phyloP scores from a whole-genome alignment of 371 early-diverging fungal species.

The Mortierella polycephala region DNA sequence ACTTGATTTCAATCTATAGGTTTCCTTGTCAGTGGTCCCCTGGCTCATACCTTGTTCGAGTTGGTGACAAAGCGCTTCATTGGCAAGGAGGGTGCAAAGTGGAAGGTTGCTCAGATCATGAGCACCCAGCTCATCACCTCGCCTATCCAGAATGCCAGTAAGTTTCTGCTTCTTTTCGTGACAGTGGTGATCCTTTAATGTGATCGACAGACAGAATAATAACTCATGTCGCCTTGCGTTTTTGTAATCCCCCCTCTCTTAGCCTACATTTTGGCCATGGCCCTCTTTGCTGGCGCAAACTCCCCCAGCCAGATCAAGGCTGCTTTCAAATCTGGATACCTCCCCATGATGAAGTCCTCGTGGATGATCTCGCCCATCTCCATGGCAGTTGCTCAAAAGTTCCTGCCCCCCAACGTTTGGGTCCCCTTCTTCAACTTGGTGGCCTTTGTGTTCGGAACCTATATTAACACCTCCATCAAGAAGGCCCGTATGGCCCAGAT shows the following conservation, averaged over 20 bases:
- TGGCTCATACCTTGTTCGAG: constrained; percentile 78
- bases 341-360: constrained; percentile 83
- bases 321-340: constrained; percentile 68
- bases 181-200: neutral
- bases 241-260: neutral
- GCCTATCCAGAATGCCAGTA: constrained; percentile 86
- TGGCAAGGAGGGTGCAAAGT: constrained; percentile 66
- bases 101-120: constrained; percentile 72
- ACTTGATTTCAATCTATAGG: constrained; percentile 40
- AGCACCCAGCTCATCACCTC: constrained; percentile 77
- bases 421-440: constrained; percentile 92
- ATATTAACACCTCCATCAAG: constrained; percentile 84
- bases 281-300: constrained; percentile 80
- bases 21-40: constrained; percentile 74
- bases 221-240: neutral
- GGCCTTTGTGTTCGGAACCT: constrained; percentile 86
- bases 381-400: constrained; percentile 82
- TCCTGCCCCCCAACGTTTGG: constrained; percentile 81
- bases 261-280: constrained; percentile 88
- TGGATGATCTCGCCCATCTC: constrained; percentile 84
- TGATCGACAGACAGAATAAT: neutral
- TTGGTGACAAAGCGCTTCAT: constrained; percentile 71
- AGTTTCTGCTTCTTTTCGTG: constrained; percentile 11
- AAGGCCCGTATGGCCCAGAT: constrained; percentile 62
- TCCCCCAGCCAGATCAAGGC: constrained; percentile 60